These are phyloP conservation scores for Fusarium sp. DNA, from an alignment of 2,329 filamentous ascomycete genomes.

Conservation along the genomic window DNA sequence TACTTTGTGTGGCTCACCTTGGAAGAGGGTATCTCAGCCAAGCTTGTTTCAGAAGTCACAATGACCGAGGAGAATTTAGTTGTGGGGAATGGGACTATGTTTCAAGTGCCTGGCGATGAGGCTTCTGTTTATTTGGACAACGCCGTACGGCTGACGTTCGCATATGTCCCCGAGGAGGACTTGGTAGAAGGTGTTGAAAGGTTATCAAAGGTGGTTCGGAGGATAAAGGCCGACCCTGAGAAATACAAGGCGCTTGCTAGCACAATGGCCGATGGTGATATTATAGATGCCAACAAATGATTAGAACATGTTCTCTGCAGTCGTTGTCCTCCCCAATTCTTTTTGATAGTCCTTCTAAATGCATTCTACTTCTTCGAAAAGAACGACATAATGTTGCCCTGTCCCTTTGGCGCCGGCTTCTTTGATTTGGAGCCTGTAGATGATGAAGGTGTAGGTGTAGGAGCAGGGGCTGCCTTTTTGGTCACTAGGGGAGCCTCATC, in stretches of 20 bases:
- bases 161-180: constrained; percentile 74
- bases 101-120: constrained; percentile 71
- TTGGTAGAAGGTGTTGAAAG: constrained; percentile 74
- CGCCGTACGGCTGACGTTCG: constrained; percentile 73
- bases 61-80: constrained; percentile 71
- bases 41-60: constrained; percentile 65
- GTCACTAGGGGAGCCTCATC: constrained; percentile 71
- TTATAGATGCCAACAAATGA: constrained; percentile 42
- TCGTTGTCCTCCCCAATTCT: not conserved
- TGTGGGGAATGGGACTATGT: constrained; percentile 74
- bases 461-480: constrained; percentile 66
- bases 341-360: not conserved
- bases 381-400: constrained; percentile 92
- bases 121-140: constrained; percentile 63
- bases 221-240: constrained; percentile 44
- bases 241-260: constrained; percentile 38
- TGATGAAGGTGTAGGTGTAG: constrained; percentile 51
- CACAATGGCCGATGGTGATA: constrained; percentile 20
- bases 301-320: not conserved
- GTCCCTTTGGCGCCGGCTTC: constrained; percentile 68
- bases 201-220: constrained; percentile 59
- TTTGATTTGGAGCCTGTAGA: constrained; percentile 62
- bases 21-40: constrained; percentile 60
- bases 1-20: constrained; percentile 87
- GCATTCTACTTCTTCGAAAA: constrained; percentile 77